A percentile compares a stretch with the other conserved stretches of the same genome.
phyloP scores from a whole-genome alignment of 2,329 filamentous ascomycete genomes.

The Ascochyta koolunga region DNA sequence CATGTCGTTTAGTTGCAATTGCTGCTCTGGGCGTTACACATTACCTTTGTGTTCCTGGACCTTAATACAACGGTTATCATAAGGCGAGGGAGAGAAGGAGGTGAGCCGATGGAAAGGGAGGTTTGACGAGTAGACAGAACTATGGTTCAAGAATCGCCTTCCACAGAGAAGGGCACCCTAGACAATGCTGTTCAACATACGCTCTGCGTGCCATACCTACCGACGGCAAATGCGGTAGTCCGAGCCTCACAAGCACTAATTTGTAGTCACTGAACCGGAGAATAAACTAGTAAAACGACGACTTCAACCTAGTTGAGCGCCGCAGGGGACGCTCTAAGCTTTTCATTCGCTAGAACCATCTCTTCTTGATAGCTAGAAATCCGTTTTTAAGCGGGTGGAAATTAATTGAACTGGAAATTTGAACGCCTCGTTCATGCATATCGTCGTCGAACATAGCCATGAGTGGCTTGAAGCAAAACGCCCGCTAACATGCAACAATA shows the following conservation, averaged over 20 bases:
- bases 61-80: neutral
- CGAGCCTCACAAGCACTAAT: slow-evolving; percentile 3
- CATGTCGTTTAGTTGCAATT: neutral
- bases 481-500: slow-evolving; percentile 35
- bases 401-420: slow-evolving; percentile 1
- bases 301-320: slow-evolving; percentile 1
- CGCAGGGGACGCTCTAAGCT: neutral
- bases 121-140: neutral
- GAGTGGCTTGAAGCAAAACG: slow-evolving; percentile 21
- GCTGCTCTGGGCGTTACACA: slow-evolving; percentile 3
- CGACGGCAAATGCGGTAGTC: neutral
- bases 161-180: neutral
- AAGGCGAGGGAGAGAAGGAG: neutral
- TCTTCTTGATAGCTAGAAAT: neutral
- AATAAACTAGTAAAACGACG: slow-evolving; percentile 8
- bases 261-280: neutral
- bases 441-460: slow-evolving; percentile 27
- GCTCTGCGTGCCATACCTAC: neutral
- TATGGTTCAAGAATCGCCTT: neutral
- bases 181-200: neutral
- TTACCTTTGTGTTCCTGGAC: neutral
- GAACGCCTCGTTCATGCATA: slow-evolving; percentile 37
- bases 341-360: neutral
- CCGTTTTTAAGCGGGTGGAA: neutral
- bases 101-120: slow-evolving; percentile 7